Conservation (phyloP, 108 stramenopile genomes). For the Cyclotella sp. region DNA sequence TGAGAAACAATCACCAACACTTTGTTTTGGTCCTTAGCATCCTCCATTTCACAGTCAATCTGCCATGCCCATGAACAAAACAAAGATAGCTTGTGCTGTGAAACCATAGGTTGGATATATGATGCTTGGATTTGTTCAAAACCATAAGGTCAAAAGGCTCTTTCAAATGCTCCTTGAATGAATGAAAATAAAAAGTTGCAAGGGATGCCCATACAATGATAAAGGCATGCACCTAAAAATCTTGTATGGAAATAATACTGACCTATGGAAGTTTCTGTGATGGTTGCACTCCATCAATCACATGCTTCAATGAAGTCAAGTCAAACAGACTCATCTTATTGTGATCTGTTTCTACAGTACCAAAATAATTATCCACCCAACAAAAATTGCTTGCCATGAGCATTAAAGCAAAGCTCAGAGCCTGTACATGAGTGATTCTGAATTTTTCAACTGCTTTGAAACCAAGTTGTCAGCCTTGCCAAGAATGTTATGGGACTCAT, state of each 20-base stretch:
- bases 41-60: slow-evolving; percentile 67
- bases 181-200: background rate
- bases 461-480: slow-evolving; percentile 93
- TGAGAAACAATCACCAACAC: slow-evolving; percentile 38
- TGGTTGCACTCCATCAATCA: slow-evolving; percentile 99
- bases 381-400: slow-evolving; percentile 91
- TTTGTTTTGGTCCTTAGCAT: slow-evolving; percentile 74
- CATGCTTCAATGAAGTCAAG: slow-evolving; percentile 83
- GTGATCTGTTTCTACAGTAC: slow-evolving; percentile 16
- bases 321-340: slow-evolving; percentile 53
- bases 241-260: slow-evolving; percentile 2
- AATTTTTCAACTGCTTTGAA: slow-evolving; percentile 79
- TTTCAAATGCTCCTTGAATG: slow-evolving; percentile 63
- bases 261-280: slow-evolving; percentile 72
- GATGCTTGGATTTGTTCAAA: slow-evolving; percentile 58
- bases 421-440: slow-evolving; percentile 93
- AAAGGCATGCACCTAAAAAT: no score
- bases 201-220: background rate
- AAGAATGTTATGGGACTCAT: slow-evolving; percentile 95
- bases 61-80: slow-evolving; percentile 84
- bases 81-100: slow-evolving; percentile 98
- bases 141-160: slow-evolving; percentile 80
- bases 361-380: slow-evolving; percentile 37
- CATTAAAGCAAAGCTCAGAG: slow-evolving; percentile 97
- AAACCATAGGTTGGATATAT: slow-evolving; percentile 97